Evolutionary conservation across 345 rosid species (phyloP), one percentile per base, ranked within the genome.

Genomic region (Salix suchowensis): DNA sequence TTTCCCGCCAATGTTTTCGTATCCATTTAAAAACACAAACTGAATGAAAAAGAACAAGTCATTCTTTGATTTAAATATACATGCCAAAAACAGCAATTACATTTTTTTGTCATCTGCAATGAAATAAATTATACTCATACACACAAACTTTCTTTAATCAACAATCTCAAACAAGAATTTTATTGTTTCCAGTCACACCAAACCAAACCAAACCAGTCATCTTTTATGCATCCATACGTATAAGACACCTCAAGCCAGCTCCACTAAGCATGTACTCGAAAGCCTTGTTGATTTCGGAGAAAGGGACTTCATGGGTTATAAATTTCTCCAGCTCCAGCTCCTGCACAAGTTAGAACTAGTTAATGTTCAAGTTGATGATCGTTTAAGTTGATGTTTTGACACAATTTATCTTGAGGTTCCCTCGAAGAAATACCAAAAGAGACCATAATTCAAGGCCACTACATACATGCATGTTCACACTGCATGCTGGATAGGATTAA

Each of bases 211-310:
- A 16, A 14, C 4, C 16, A 32, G 18, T 26, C 18, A 19, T 28
- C 61, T 42, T 61, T 66, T 71, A 62, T 28, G 44, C 48, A 24
- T 79, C 90, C 89, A 86, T 85, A 26, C 73, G 69, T 72, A 88
- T 88, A 24, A 87, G 80, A 81, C 89, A 87, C 40, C 87, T 68
- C 71, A 87, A 65, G 15, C 90, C 74, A 74, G 79, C 86, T 50
- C 89, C 88, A 14, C 77, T 81, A n/a, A 84, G 64, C 93, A 88
- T 88, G 67, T 73, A 74, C 15, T 89, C 90, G 30, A 88, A 89
- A 2, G 89, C 87, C 67, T 82, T 87, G 72, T 88, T 89, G 82
- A 88, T 88, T 48, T 88, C 85, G 1, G 87, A 79, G 81, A 89
- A 81, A 12, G 86, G 71, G 24, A 88, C 82, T 55, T 71, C 70